Conservation (phyloP, 2,329 filamentous ascomycete species). For the Claviceps sp. region DNA sequence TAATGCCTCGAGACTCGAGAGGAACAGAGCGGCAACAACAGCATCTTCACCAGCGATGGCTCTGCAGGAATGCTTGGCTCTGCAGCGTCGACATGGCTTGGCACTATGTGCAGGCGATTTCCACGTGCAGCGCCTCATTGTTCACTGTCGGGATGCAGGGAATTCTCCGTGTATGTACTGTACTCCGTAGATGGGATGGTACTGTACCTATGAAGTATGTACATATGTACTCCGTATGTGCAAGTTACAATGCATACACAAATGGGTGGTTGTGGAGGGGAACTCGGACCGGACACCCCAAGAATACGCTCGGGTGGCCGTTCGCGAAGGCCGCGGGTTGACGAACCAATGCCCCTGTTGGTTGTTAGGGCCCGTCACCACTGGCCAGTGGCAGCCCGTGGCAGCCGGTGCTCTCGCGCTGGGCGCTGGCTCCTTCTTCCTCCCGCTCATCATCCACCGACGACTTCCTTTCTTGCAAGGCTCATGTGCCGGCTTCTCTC, state of each 20-base stretch:
- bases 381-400: neutral
- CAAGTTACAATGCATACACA: too few species aligned
- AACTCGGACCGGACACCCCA: too few species aligned
- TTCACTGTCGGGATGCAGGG: neutral
- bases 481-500: slow-evolving; percentile 2
- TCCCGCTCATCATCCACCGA: slow-evolving; percentile 4
- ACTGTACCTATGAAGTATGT: too few species aligned
- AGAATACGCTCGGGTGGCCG: too few species aligned
- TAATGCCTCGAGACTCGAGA: neutral
- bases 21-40: neutral
- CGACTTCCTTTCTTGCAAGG: slow-evolving; percentile 1
- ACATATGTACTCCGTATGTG: too few species aligned
- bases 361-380: neutral
- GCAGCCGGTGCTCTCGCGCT: neutral
- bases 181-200: too few species aligned
- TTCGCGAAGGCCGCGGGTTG: too few species aligned
- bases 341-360: too few species aligned
- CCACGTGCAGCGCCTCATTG: neutral
- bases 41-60: neutral
- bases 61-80: neutral
- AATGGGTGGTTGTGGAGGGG: too few species aligned
- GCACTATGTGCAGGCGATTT: neutral
- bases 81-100: neutral
- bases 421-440: neutral
- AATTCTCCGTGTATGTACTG: neutral